Base-by-base conservation (phyloP, 768 basidiomycete genomes). In the Naganishia friedmannii region DNA sequence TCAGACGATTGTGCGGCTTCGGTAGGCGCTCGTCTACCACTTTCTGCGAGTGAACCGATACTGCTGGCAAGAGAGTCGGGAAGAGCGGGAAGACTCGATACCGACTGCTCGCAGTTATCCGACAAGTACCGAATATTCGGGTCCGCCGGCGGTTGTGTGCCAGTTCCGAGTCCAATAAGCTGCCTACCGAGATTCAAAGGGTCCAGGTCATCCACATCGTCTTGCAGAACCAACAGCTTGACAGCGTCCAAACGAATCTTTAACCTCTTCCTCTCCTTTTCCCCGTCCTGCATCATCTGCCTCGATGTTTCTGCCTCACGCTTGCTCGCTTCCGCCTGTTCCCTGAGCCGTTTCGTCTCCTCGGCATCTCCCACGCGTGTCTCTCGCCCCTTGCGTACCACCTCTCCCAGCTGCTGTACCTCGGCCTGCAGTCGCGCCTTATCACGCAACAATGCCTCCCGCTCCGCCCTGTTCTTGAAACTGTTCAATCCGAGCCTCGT, bases 221-320 rank as follows among this genome's bases (percentile, higher is more conserved):
- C 60, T 29, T 63, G 60, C 39, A 63, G 17, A 13, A 63, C 42
- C 39, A 63, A 45, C 1, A 63, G 28, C 42, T 63, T 63, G 60
- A 63, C 42, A 23, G 60, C 60, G 21, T 63, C 60, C 39, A 63
- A 45, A 21, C 60, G 39, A 29, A 63, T 29, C 60, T 63, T 63
- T 17, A 45, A 26, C 39, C 42, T 63, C 23, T 29, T 63, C 60
- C 60, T 63, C 28, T 63, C 60, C 39, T 46, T 63, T 37, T 63
- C 60, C 1, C 60, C 42, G 17, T 26, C 26, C 23, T 63, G 60
- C 10, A 63, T 45, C n/a, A 29, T 17, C 2, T 63, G 21, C 26
- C 23, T 26, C 39, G 39, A 28, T 26, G 13, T 9, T 1, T 45
- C 23, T 26, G 26, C 42, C 4, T 34, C 10, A 3, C 37, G 39